phyloP scores from a whole-genome alignment of 495 filamentous ascomycete species.

The Xylaria telfairii region DNA sequence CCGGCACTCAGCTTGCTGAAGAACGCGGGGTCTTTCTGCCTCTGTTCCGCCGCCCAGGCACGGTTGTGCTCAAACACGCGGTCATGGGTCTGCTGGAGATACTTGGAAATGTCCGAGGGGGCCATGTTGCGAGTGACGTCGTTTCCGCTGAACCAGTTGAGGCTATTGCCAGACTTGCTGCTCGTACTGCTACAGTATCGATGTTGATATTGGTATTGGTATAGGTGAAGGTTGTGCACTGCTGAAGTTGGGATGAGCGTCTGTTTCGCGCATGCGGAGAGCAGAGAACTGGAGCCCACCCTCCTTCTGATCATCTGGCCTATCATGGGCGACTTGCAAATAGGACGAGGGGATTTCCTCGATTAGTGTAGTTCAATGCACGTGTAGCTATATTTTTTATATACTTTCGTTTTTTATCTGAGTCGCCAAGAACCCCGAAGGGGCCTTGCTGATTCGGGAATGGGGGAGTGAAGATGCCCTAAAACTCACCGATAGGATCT shows the following conservation, averaged over 20 bases:
- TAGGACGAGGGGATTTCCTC: constrained; percentile 11
- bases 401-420: not conserved
- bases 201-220: not conserved
- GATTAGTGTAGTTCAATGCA: constrained; percentile 12
- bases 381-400: constrained; percentile 7
- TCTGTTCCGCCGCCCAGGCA: constrained; percentile 59
- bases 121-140: constrained; percentile 31
- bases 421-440: constrained; percentile 5
- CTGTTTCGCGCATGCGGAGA: constrained; percentile 22
- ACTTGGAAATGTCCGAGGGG: constrained; percentile 48
- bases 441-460: constrained; percentile 3
- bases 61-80: constrained; percentile 61
- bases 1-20: constrained; percentile 59
- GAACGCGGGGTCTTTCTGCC: constrained; percentile 59
- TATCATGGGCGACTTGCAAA: constrained; percentile 5
- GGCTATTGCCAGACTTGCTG: not conserved
- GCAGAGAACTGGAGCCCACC: constrained; percentile 18
- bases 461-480: not conserved
- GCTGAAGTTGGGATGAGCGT: not conserved
- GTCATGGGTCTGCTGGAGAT: constrained; percentile 56
- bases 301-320: constrained; percentile 12
- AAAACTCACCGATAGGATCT: not conserved
- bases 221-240: not conserved
- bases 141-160: not conserved
- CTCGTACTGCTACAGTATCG: constrained; percentile 3